These are phyloP conservation scores for Solanum pennellii DNA, from an alignment of 257 asterid genomes.

Conservation along the genomic window DNA sequence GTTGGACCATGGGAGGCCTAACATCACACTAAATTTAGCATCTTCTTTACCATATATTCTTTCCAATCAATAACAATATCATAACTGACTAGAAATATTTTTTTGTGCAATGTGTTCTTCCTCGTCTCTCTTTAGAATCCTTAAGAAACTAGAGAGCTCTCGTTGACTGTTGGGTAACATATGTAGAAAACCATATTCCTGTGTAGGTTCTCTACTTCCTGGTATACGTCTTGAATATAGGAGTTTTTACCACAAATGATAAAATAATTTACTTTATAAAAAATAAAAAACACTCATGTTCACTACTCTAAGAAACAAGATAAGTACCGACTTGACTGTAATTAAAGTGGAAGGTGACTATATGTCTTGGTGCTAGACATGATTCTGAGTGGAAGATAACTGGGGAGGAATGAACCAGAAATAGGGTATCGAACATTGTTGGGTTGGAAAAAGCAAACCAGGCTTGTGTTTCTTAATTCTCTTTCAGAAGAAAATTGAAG, in stretches of 20 bases:
- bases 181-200: neutral
- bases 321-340: neutral
- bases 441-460: neutral
- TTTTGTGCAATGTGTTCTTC: neutral
- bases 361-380: neutral
- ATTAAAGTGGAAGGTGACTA: neutral
- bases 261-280: neutral
- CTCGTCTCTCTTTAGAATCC: neutral
- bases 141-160: neutral
- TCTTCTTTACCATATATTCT: neutral
- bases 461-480: neutral
- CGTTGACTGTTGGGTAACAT: neutral
- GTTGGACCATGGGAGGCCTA: neutral
- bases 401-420: neutral
- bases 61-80: neutral
- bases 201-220: neutral
- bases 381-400: neutral
- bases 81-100: neutral
- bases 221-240: neutral
- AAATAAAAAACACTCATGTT: neutral
- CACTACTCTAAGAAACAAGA: neutral
- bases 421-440: neutral
- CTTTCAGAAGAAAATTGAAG: neutral
- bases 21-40: neutral
- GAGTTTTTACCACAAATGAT: neutral